phyloP scores from a whole-genome alignment of 192 early-diverging fungal genomes.

The Coemansia sp. region DNA sequence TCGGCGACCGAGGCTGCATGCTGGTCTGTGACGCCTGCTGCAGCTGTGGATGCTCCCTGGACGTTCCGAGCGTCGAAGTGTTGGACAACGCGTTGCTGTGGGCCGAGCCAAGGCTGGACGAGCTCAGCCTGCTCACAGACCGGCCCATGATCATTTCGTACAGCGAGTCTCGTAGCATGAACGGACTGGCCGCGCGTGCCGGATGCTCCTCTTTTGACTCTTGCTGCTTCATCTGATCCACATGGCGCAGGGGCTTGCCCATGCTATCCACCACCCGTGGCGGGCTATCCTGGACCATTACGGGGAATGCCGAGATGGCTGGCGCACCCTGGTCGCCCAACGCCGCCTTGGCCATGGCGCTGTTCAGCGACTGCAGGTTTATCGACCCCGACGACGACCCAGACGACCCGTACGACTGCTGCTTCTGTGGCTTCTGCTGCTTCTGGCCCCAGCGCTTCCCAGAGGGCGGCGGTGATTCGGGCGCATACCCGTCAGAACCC shows the following conservation, averaged over 20 bases:
- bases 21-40: not conserved
- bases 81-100: slow-evolving; percentile 35
- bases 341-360: slow-evolving; percentile 14
- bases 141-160: slow-evolving; percentile 50
- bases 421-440: not conserved
- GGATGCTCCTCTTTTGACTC: slow-evolving; percentile 10
- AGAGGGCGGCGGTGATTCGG: not conserved
- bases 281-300: slow-evolving; percentile 8
- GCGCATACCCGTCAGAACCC: not conserved
- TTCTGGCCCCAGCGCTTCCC: not conserved
- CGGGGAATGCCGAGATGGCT: slow-evolving; percentile 33
- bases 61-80: slow-evolving; percentile 26
- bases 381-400: slow-evolving; percentile 21
- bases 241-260: not conserved
- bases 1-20: slow-evolving; percentile 10
- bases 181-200: slow-evolving; percentile 23
- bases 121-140: slow-evolving; percentile 26
- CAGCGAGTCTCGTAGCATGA: slow-evolving; percentile 40
- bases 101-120: slow-evolving; percentile 19
- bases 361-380: slow-evolving; percentile 34
- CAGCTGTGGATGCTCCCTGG: slow-evolving; percentile 20
- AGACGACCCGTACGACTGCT: slow-evolving; percentile 4
- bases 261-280: slow-evolving; percentile 6
- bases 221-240: slow-evolving; percentile 9
- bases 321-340: not conserved